Conservation (phyloP, 306 rosid genomes). For the Quercus variabilis region DNA sequence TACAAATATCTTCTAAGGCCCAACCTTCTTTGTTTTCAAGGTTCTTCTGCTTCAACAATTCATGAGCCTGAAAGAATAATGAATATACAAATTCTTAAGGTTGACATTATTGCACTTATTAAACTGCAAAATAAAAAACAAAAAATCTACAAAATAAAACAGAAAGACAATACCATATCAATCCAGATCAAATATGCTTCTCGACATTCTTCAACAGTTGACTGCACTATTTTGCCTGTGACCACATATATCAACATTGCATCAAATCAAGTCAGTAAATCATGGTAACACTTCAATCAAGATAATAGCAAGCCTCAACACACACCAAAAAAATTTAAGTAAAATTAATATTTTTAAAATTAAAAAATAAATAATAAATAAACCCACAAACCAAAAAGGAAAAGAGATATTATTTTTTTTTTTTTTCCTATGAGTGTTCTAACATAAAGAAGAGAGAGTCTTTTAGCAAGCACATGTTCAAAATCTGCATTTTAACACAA, state of each 20-base stretch:
- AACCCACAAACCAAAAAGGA: background rate
- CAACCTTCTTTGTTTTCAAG: constrained; percentile 54
- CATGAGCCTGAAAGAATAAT: constrained; percentile 68
- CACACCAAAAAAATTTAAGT: background rate
- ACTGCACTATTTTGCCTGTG: constrained; percentile 88
- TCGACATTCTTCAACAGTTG: constrained; percentile 91
- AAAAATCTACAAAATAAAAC: background rate
- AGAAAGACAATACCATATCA: constrained; percentile 45
- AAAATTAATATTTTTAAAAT: background rate
- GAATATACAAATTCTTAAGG: constrained; percentile 5
- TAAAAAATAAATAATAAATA: background rate
- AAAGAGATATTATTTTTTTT: too few relatives aligned
- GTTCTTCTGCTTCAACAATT: constrained; percentile 57
- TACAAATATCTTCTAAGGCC: constrained; percentile 16
- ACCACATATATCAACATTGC: constrained; percentile 22
- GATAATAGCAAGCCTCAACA: background rate
- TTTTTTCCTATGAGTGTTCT: too few relatives aligned
- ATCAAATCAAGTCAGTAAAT: constrained; percentile 26
- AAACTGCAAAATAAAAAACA: background rate
- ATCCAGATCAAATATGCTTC: constrained; percentile 77
- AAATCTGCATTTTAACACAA: background rate
- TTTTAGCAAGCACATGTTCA: background rate
- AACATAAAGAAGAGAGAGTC: background rate
- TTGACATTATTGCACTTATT: background rate
- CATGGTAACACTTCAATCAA: background rate